phyloP scores from a whole-genome alignment of 179 eudicot species.

The Nepenthes alata region DNA sequence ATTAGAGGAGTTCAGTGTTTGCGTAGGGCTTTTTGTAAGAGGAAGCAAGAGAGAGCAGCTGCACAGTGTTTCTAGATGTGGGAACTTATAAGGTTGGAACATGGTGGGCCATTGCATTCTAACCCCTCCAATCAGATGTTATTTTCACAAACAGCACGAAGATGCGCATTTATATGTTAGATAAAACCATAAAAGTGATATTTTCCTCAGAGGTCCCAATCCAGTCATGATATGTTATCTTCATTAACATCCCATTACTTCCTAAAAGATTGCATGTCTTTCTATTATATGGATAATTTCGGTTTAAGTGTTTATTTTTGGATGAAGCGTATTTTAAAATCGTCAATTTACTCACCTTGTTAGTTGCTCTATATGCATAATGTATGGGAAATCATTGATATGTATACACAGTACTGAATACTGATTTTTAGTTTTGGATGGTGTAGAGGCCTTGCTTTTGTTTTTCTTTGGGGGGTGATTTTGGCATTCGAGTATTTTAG shows the following conservation, averaged over 20 bases:
- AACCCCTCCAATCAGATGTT: not conserved
- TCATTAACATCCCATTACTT: not conserved
- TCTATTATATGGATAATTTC: too few species aligned
- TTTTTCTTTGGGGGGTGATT: not conserved
- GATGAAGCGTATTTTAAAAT: too few species aligned
- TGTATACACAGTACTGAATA: too few species aligned
- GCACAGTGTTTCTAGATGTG: slow-evolving; percentile 4
- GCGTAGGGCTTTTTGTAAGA: not conserved
- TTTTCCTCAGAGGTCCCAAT: slow-evolving; percentile 5
- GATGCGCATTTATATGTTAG: not conserved
- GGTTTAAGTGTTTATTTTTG: too few species aligned
- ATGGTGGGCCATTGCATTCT: not conserved
- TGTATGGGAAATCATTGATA: too few species aligned
- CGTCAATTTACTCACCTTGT: too few species aligned
- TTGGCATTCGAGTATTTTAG: not conserved
- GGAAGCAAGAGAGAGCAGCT: slow-evolving; percentile 4
- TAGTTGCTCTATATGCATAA: too few species aligned
- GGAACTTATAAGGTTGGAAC: slow-evolving; percentile 18
- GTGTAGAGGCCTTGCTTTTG: not conserved
- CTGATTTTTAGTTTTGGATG: too few species aligned
- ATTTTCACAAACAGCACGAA: not conserved
- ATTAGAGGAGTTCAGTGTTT: not conserved
- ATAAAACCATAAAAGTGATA: not conserved
- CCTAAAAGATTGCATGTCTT: not conserved
- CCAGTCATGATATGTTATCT: not conserved